These are phyloP conservation scores for Helotiales sp. DNA, from an alignment of 2,329 filamentous ascomycete genomes.

Conservation along the genomic window DNA sequence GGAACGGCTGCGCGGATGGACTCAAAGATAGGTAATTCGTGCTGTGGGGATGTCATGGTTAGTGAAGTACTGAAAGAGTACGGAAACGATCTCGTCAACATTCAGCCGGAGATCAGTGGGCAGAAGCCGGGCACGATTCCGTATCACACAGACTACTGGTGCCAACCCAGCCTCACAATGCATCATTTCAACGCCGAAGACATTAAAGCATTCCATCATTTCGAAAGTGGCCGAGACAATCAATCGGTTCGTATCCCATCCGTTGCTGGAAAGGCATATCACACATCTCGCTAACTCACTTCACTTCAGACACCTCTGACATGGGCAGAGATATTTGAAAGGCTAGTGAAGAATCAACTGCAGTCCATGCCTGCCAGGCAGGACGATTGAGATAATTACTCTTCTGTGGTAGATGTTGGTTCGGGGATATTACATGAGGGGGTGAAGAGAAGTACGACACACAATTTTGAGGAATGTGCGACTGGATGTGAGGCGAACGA, in stretches of 20 bases:
- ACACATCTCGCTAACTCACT: neutral
- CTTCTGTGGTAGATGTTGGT: slow-evolving; percentile 25
- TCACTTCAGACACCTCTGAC: neutral
- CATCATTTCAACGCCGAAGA: slow-evolving; percentile 56
- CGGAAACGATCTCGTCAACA: slow-evolving; percentile 44
- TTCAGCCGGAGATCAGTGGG: slow-evolving; percentile 60
- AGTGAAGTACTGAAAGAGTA: slow-evolving; percentile 53
- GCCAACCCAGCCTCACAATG: slow-evolving; percentile 59
- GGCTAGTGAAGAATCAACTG: slow-evolving; percentile 46
- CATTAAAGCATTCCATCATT: slow-evolving; percentile 48
- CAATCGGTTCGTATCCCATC: neutral
- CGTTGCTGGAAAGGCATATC: neutral
- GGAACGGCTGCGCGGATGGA: slow-evolving; percentile 55
- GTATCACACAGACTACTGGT: slow-evolving; percentile 55
- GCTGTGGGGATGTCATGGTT: slow-evolving; percentile 60
- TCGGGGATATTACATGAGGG: slow-evolving; percentile 6
- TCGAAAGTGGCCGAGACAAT: slow-evolving; percentile 46
- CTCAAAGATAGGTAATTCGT: slow-evolving; percentile 46
- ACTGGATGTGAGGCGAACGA: slow-evolving; percentile 50
- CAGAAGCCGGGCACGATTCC: slow-evolving; percentile 58
- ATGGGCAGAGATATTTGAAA: slow-evolving; percentile 55
- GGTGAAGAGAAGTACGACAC: neutral
- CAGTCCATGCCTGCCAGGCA: slow-evolving; percentile 45
- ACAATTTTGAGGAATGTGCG: slow-evolving; percentile 51
- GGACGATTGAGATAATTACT: slow-evolving; percentile 55